Evolutionary conservation across 345 rosid genomes (phyloP).

Genomic region (Ceriops tagal): DNA sequence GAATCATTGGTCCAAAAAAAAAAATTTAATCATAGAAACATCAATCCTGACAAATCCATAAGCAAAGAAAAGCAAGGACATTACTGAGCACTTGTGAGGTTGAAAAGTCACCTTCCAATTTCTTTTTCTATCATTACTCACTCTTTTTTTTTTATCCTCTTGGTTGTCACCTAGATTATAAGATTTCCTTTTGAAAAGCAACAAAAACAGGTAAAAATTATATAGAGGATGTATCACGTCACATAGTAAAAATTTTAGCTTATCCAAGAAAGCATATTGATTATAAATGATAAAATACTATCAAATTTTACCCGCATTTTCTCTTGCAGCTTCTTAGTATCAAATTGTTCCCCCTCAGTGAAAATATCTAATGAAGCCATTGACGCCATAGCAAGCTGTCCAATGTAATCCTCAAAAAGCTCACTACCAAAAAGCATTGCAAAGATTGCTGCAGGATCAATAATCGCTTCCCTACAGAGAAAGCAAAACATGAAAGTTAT

Average conservation of each 20-base stretch:
- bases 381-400: slow-evolving; percentile 98
- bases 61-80: too few relatives aligned
- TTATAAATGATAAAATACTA: slow-evolving; percentile 3
- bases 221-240: too few relatives aligned
- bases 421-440: slow-evolving; percentile 99
- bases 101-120: too few relatives aligned
- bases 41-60: too few relatives aligned
- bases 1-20: too few relatives aligned
- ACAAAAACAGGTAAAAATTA: background rate
- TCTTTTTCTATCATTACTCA: background rate
- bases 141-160: background rate
- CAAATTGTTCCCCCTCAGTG: slow-evolving; percentile 77
- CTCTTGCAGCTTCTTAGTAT: slow-evolving; percentile 83
- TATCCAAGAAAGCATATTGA: background rate
- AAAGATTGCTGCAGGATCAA: slow-evolving; percentile 91
- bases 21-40: too few relatives aligned
- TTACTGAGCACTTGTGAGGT: too few relatives aligned
- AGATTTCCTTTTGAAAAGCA: background rate
- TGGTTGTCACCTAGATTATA: background rate
- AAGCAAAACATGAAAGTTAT: slow-evolving; percentile 15
- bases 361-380: slow-evolving; percentile 94
- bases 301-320: slow-evolving; percentile 64
- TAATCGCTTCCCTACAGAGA: slow-evolving; percentile 72
- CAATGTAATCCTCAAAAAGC: slow-evolving; percentile 91
- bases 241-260: background rate